These are phyloP conservation scores for Lophiotrema nucula DNA, from an alignment of 495 filamentous ascomycete species.

Conservation along the genomic window DNA sequence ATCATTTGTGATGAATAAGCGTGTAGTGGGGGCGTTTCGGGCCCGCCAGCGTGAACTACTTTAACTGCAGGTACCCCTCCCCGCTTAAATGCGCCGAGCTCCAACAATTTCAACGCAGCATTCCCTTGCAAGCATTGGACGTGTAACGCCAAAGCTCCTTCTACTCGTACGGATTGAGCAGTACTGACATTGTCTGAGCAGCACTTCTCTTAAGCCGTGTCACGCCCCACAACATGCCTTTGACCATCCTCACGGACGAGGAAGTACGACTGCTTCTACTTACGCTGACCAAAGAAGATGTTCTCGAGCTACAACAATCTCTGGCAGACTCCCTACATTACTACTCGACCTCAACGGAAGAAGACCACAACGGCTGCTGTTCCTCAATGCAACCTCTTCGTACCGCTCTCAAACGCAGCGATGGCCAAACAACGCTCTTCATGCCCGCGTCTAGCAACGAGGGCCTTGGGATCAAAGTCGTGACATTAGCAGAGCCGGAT, in stretches of 20 bases:
- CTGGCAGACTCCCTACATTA: slow-evolving; percentile 76
- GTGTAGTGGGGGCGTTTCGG: background rate
- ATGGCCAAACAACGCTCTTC: slow-evolving; percentile 81
- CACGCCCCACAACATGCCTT: slow-evolving; percentile 55
- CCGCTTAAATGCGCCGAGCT: background rate
- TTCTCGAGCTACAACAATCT: slow-evolving; percentile 61
- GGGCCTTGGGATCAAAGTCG: slow-evolving; percentile 63
- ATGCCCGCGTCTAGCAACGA: slow-evolving; percentile 75
- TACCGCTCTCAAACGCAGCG: slow-evolving; percentile 63
- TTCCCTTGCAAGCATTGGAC: no score
- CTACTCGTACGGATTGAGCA: no score
- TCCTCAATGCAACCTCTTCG: slow-evolving; percentile 73
- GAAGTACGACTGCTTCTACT: slow-evolving; percentile 71
- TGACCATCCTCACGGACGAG: slow-evolving; percentile 71
- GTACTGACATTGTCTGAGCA: no score
- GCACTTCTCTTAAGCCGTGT: no score
- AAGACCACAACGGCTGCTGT: slow-evolving; percentile 50
- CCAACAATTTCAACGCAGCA: background rate
- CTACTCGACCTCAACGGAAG: slow-evolving; percentile 67
- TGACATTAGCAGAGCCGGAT: slow-evolving; percentile 46
- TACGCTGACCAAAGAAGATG: slow-evolving; percentile 66
- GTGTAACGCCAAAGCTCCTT: no score
- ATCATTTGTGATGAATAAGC: slow-evolving; percentile 19
- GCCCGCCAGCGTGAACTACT: background rate
- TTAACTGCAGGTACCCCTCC: slow-evolving; percentile 13